Conservation (phyloP, 495 filamentous ascomycete genomes). For the Penicillium parvum region DNA sequence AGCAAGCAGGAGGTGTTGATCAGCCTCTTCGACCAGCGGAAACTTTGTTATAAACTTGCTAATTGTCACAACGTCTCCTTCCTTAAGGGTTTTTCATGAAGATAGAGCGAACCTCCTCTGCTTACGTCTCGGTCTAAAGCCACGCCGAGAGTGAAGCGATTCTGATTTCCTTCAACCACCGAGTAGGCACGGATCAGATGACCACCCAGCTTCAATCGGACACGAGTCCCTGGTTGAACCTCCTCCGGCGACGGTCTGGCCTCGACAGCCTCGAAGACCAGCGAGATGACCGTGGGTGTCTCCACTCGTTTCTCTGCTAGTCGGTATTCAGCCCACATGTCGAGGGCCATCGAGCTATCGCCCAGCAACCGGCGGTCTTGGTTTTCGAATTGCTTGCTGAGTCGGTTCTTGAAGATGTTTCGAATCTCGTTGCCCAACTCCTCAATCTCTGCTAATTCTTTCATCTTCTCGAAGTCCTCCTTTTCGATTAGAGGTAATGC, state of each 20-base stretch:
- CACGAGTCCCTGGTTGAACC: conserved; percentile 1
- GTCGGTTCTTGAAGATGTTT: conserved; percentile 4
- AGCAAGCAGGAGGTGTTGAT: conserved; percentile 6
- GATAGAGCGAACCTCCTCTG: conserved; percentile 7
- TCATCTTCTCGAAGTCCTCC: conserved; percentile 3
- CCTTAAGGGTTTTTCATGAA: conserved; percentile 3
- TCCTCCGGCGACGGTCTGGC: not conserved
- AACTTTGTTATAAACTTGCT: not conserved
- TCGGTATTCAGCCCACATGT: conserved; percentile 6
- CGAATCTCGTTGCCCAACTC: conserved; percentile 2
- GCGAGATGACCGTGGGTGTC: not conserved
- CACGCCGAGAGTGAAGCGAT: conserved; percentile 7
- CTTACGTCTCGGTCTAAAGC: conserved; percentile 3
- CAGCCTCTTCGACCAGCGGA: not conserved
- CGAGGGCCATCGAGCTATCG: not conserved
- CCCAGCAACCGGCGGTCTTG: conserved; percentile 3
- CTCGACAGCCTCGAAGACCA: conserved; percentile 1
- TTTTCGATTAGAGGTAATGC: conserved; percentile 9
- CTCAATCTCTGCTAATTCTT: not conserved
- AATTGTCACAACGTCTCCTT: conserved; percentile 1
- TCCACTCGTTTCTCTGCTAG: not conserved
- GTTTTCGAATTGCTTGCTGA: conserved; percentile 2
- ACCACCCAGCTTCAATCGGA: conserved; percentile 1
- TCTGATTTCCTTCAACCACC: conserved; percentile 5
- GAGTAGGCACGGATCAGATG: conserved; percentile 10